A percentile compares a stretch with the other conserved stretches of the same genome.
phyloP scores from a whole-genome alignment of 2,329 filamentous ascomycete species.

The Scytalidium lignicola region DNA sequence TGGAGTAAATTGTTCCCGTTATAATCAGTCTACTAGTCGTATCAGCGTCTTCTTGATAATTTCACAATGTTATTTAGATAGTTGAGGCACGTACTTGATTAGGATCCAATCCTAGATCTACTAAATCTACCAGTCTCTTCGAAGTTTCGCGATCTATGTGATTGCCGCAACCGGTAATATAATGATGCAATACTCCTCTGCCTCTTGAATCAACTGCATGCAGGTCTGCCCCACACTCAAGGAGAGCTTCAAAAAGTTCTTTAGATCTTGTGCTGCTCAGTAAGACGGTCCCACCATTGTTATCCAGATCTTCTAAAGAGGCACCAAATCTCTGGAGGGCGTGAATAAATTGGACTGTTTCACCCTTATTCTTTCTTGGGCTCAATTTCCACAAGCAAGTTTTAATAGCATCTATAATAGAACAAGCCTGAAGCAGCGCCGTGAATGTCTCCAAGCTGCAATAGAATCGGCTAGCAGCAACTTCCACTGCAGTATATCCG shows the following conservation, averaged over 20 bases:
- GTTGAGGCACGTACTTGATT: background rate
- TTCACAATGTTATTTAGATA: background rate
- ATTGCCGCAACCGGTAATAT: background rate
- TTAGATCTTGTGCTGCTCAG: background rate
- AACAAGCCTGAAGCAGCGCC: constrained; percentile 5
- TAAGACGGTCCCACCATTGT: background rate
- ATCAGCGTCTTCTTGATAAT: background rate
- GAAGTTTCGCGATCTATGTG: background rate
- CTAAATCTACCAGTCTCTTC: background rate
- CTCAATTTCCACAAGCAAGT: constrained; percentile 7
- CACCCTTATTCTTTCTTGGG: background rate
- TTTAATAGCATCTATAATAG: constrained; percentile 1
- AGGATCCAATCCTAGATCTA: constrained; percentile 5
- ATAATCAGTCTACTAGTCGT: constrained; percentile 1
- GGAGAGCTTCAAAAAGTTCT: background rate
- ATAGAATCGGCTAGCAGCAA: background rate
- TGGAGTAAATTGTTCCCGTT: constrained; percentile 6
- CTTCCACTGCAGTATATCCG: constrained; percentile 4
- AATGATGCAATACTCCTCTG: constrained; percentile 2
- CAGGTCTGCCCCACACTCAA: constrained; percentile 1
- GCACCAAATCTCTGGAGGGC: constrained; percentile 1
- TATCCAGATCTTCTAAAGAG: constrained; percentile 1
- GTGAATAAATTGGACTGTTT: constrained; percentile 5
- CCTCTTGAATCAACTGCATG: constrained; percentile 2
- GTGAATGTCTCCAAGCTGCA: constrained; percentile 6